A percentile compares a stretch with the other conserved stretches of the same genome.
Evolutionary conservation across 2,329 filamentous ascomycete species (phyloP).

Genomic region (Daldinia sp.): DNA sequence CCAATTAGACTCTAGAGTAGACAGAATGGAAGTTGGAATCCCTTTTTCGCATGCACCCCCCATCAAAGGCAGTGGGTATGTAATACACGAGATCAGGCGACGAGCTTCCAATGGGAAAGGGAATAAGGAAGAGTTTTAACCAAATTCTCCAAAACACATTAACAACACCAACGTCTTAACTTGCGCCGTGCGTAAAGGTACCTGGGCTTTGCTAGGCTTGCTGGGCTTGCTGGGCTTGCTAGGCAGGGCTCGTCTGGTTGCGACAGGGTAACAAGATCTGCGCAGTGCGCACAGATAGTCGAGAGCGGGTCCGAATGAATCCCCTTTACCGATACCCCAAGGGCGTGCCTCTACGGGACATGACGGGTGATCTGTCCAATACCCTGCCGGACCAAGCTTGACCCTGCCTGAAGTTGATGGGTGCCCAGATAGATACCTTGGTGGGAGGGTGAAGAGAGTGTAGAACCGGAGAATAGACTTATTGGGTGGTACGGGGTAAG

Average conservation of each 20-base stretch:
- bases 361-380: slow-evolving; percentile 31
- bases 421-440: slow-evolving; percentile 26
- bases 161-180: slow-evolving; percentile 46
- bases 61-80: slow-evolving; percentile 41
- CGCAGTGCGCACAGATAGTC: slow-evolving; percentile 47
- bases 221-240: slow-evolving; percentile 3
- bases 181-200: slow-evolving; percentile 45
- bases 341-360: slow-evolving; percentile 39
- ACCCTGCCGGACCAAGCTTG: slow-evolving; percentile 1
- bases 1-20: slow-evolving; percentile 44
- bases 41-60: slow-evolving; percentile 41
- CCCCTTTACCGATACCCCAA: slow-evolving; percentile 37
- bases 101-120: slow-evolving; percentile 36
- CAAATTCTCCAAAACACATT: slow-evolving; percentile 40
- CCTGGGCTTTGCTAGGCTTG: slow-evolving; percentile 44
- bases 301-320: slow-evolving; percentile 42
- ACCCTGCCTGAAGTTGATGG: slow-evolving; percentile 14
- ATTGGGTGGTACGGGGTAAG: slow-evolving; percentile 38
- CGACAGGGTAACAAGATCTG: slow-evolving; percentile 50
- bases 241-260: slow-evolving; percentile 42
- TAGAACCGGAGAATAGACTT: slow-evolving; percentile 32
- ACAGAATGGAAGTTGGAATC: slow-evolving; percentile 39
- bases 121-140: slow-evolving; percentile 37
- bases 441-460: slow-evolving; percentile 32
- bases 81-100: slow-evolving; percentile 43